phyloP scores from a whole-genome alignment of 768 basidiomycete genomes.

The Trametes gibbosa region DNA sequence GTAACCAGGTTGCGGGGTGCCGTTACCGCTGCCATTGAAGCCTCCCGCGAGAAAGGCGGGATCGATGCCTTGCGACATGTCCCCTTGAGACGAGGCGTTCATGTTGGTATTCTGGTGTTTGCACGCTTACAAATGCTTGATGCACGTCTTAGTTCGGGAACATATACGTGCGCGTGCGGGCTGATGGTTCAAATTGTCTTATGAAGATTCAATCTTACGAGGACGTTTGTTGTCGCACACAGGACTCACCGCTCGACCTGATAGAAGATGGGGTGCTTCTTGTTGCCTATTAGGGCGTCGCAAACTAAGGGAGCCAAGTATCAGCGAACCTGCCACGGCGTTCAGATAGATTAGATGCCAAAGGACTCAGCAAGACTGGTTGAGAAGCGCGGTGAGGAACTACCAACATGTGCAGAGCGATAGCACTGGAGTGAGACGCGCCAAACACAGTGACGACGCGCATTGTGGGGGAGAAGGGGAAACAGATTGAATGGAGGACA shows the following conservation, averaged over 20 bases:
- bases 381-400: too few relatives aligned
- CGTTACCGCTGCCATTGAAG: background rate
- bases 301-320: too few relatives aligned
- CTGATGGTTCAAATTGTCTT: background rate
- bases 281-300: too few relatives aligned
- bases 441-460: background rate
- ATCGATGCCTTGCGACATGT: slow-evolving; percentile 20
- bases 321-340: too few relatives aligned
- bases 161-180: background rate
- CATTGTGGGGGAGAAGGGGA: background rate
- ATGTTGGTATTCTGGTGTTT: background rate
- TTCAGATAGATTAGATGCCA: too few relatives aligned
- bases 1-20: background rate
- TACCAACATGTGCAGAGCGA: too few relatives aligned
- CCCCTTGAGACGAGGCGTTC: slow-evolving; percentile 16
- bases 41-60: slow-evolving; percentile 22
- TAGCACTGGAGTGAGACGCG: background rate
- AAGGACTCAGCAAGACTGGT: too few relatives aligned
- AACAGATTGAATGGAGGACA: background rate
- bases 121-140: background rate
- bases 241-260: too few relatives aligned
- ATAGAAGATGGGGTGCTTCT: too few relatives aligned
- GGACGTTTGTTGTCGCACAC: too few relatives aligned
- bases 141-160: background rate
- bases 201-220: too few relatives aligned